A percentile compares a stretch with the other conserved stretches of the same genome.
Conservation (phyloP, 805 yeast species). For the Cyberlindnera euphorbiiphila region DNA sequence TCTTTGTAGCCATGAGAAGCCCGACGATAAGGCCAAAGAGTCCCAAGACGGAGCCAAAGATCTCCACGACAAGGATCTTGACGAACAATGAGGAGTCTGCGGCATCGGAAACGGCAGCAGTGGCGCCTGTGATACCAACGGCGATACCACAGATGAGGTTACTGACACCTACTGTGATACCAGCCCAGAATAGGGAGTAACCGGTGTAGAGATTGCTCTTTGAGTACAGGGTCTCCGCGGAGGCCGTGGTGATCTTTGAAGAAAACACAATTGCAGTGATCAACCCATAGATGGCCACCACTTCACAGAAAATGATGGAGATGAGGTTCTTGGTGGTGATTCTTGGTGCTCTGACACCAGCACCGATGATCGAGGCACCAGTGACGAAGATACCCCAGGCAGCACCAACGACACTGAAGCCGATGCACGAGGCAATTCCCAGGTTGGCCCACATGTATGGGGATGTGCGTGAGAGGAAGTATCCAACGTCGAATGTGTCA, state of each 20-base stretch:
- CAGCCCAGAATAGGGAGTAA: slow-evolving; percentile 96
- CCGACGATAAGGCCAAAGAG: slow-evolving; percentile 96
- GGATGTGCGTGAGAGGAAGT: slow-evolving; percentile 76
- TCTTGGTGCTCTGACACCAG: slow-evolving; percentile 97
- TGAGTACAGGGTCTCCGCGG: slow-evolving; percentile 59
- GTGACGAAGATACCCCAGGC: slow-evolving; percentile 99
- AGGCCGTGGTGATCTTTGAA: slow-evolving; percentile 73
- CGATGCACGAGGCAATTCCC: slow-evolving; percentile 89
- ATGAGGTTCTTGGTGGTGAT: slow-evolving; percentile 96
- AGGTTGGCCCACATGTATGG: slow-evolving; percentile 97
- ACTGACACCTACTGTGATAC: slow-evolving; percentile 89
- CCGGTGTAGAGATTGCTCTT: slow-evolving; percentile 91
- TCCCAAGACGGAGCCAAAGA: slow-evolving; percentile 95
- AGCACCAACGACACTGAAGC: slow-evolving; percentile 93
- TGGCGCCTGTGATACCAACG: slow-evolving; percentile 95
- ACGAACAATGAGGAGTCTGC: slow-evolving; percentile 95
- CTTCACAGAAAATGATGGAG: slow-evolving; percentile 97
- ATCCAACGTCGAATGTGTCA: slow-evolving; percentile 87
- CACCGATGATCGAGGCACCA: slow-evolving; percentile 92
- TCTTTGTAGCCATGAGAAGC: slow-evolving; percentile 93
- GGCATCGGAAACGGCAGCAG: slow-evolving; percentile 98
- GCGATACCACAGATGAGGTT: slow-evolving; percentile 96
- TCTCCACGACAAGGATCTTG: slow-evolving; percentile 93
- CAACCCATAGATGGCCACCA: slow-evolving; percentile 96
- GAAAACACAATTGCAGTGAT: slow-evolving; percentile 97